These are phyloP conservation scores for Aphanocladium album DNA, from an alignment of 2,329 filamentous ascomycete genomes.

Conservation along the genomic window DNA sequence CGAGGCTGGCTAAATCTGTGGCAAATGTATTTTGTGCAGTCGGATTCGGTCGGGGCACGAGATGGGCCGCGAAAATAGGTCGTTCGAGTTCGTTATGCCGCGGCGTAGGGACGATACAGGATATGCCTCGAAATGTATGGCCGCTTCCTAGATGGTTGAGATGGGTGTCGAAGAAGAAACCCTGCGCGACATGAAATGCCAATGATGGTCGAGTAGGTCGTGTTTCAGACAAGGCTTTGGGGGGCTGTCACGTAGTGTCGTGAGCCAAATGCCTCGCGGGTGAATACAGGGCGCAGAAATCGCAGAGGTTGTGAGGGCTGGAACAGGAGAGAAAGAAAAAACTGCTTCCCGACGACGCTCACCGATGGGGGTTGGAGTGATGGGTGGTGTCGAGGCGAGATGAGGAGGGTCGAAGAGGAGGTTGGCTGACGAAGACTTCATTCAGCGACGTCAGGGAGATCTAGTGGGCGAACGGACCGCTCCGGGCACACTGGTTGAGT, in stretches of 20 bases:
- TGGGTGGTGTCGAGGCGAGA: constrained; percentile 5
- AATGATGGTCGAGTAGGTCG: constrained; percentile 7
- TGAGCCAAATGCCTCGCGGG: constrained; percentile 5
- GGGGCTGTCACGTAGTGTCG: constrained; percentile 4
- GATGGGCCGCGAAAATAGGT: background rate
- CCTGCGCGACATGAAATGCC: constrained; percentile 4
- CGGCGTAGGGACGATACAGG: background rate
- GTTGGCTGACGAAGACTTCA: constrained; percentile 13
- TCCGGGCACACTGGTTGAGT: background rate
- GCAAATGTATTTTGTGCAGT: constrained; percentile 2
- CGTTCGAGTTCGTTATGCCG: background rate
- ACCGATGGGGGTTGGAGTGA: constrained; percentile 2
- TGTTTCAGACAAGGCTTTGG: constrained; percentile 14
- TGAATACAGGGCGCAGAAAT: background rate
- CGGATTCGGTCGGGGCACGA: constrained; percentile 6
- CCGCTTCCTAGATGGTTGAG: background rate
- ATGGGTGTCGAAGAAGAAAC: background rate
- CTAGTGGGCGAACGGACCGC: constrained; percentile 13
- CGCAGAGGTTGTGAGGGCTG: background rate
- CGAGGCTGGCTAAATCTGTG: background rate
- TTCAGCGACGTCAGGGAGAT: constrained; percentile 12
- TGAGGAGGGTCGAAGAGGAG: constrained; percentile 8
- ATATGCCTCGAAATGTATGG: background rate
- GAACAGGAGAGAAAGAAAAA: background rate
- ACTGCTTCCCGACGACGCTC: constrained; percentile 1